Conservation (phyloP, 2,329 filamentous ascomycete genomes). For the Penicillium sp. region DNA sequence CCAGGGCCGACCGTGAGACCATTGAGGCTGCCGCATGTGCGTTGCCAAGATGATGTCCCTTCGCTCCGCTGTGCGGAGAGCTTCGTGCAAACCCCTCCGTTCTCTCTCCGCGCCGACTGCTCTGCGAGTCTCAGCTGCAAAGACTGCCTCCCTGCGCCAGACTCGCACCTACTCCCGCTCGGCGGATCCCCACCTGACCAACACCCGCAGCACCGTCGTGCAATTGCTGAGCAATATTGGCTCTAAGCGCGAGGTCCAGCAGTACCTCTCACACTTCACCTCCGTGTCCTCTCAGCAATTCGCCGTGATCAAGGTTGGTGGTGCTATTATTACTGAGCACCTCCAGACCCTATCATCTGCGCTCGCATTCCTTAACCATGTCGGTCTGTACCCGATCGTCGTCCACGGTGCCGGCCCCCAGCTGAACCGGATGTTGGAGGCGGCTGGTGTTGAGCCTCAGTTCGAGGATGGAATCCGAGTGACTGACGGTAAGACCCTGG, state of each 20-base stretch:
- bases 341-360: slow-evolving; percentile 87
- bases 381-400: slow-evolving; percentile 90
- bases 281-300: slow-evolving; percentile 96
- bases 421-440: slow-evolving; percentile 85
- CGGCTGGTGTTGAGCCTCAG: slow-evolving; percentile 87
- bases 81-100: slow-evolving; percentile 42
- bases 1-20: slow-evolving; percentile 14
- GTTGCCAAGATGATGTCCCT: slow-evolving; percentile 43
- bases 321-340: slow-evolving; percentile 91
- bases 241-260: slow-evolving; percentile 92
- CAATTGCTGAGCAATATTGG: slow-evolving; percentile 93
- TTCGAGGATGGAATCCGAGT: slow-evolving; percentile 96
- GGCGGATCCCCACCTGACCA: slow-evolving; percentile 51
- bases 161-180: slow-evolving; percentile 46
- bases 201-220: slow-evolving; percentile 76
- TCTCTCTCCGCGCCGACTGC: slow-evolving; percentile 40
- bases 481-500: slow-evolving; percentile 91
- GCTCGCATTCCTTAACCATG: slow-evolving; percentile 87
- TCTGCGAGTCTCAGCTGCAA: slow-evolving; percentile 26
- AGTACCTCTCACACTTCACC: slow-evolving; percentile 96
- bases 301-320: slow-evolving; percentile 96
- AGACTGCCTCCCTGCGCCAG: slow-evolving; percentile 30
- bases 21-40: slow-evolving; percentile 43
- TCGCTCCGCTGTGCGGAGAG: slow-evolving; percentile 46
- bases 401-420: slow-evolving; percentile 95